Percentiles rank a stretch among this genome's conserved stretches.
phyloP scores from a whole-genome alignment of 192 early-diverging fungal species.

The Coemansia pectinata region DNA sequence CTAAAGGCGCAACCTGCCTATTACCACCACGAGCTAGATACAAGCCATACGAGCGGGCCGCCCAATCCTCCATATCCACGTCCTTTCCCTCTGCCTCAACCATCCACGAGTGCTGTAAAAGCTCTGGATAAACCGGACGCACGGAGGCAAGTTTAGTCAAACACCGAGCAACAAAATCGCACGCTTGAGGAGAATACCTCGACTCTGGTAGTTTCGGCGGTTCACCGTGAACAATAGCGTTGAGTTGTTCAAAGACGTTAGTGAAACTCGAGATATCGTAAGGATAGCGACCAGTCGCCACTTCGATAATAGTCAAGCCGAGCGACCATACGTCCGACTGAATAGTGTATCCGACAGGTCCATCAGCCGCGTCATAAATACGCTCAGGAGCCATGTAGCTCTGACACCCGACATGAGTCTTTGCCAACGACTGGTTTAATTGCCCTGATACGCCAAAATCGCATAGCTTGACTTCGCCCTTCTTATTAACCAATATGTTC shows the following conservation, averaged over 20 bases:
- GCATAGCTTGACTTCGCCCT: slow-evolving; percentile 91
- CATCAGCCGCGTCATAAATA: slow-evolving; percentile 59
- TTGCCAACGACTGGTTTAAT: slow-evolving; percentile 83
- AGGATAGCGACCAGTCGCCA: slow-evolving; percentile 77
- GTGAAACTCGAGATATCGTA: slow-evolving; percentile 69
- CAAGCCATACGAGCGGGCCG: slow-evolving; percentile 57
- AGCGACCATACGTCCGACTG: slow-evolving; percentile 94
- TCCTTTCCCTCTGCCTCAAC: slow-evolving; percentile 58
- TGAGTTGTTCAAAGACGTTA: slow-evolving; percentile 84
- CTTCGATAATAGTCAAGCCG: slow-evolving; percentile 85
- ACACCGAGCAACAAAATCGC: slow-evolving; percentile 80
- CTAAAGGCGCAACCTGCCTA: slow-evolving; percentile 5
- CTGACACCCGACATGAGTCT: slow-evolving; percentile 92
- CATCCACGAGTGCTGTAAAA: slow-evolving; percentile 81
- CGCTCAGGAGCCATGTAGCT: slow-evolving; percentile 98
- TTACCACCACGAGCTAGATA: slow-evolving; percentile 23
- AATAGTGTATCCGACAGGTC: slow-evolving; percentile 73
- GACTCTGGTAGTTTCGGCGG: slow-evolving; percentile 72
- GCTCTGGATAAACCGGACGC: slow-evolving; percentile 74
- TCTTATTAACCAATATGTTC: slow-evolving; percentile 83
- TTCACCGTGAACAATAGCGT: slow-evolving; percentile 78
- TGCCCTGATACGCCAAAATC: slow-evolving; percentile 97
- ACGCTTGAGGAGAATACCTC: slow-evolving; percentile 66
- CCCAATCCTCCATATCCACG: slow-evolving; percentile 89
- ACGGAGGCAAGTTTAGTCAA: slow-evolving; percentile 67